Conservation (phyloP, 176 grass and related monocot species). For the Paspalum notatum region DNA sequence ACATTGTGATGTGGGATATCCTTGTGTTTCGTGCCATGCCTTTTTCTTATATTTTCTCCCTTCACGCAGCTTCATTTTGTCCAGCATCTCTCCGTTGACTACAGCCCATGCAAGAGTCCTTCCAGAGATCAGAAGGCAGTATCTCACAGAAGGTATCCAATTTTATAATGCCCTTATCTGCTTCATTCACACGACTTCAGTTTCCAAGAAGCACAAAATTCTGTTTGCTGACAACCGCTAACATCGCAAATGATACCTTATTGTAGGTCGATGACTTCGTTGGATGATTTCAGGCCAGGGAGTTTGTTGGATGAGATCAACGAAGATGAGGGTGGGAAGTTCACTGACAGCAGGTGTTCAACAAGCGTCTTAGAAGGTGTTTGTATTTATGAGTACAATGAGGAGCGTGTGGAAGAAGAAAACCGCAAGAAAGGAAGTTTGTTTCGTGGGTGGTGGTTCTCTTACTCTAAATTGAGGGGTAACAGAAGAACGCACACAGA, state of each 20-base stretch:
- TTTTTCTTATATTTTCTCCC: constrained; percentile 16
- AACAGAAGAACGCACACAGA: constrained; percentile 50
- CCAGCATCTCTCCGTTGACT: constrained; percentile 67
- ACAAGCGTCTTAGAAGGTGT: constrained; percentile 44
- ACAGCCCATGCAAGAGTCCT: constrained; percentile 50
- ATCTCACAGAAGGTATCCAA: constrained; percentile 54
- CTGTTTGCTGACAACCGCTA: constrained; percentile 12
- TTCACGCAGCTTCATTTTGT: constrained; percentile 77
- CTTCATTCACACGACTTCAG: constrained; percentile 3
- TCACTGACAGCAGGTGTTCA: constrained; percentile 43
- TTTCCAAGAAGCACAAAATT: background rate
- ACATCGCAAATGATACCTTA: background rate
- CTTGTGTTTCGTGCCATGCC: constrained; percentile 5
- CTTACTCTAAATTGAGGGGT: constrained; percentile 56
- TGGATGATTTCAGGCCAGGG: constrained; percentile 42
- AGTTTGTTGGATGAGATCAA: constrained; percentile 44
- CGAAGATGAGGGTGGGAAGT: constrained; percentile 39
- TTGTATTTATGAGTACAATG: constrained; percentile 15
- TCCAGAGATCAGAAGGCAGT: constrained; percentile 33
- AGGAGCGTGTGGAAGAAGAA: constrained; percentile 34
- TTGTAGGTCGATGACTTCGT: constrained; percentile 58
- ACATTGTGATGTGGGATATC: background rate
- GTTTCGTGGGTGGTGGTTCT: constrained; percentile 55
- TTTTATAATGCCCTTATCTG: constrained; percentile 10
- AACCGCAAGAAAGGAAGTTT: constrained; percentile 35